A percentile compares a stretch with the other conserved stretches of the same genome.
Conservation (phyloP, 2,329 filamentous ascomycete genomes). For the Diaporthe ilicicola region DNA sequence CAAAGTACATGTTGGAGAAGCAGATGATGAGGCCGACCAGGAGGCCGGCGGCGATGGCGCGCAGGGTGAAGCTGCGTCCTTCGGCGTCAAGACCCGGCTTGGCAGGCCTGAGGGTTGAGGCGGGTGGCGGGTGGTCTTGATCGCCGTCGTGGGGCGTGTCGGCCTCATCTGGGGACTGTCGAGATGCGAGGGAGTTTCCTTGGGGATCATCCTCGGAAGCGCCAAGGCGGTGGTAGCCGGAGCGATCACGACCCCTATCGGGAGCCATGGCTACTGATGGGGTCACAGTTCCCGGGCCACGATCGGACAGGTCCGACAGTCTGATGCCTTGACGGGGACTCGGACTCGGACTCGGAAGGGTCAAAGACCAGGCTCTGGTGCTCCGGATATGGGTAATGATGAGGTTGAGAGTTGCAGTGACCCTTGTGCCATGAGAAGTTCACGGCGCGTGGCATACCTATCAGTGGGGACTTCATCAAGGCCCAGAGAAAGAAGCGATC, state of each 20-base stretch:
- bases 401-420: not conserved
- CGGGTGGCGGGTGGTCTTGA: not conserved
- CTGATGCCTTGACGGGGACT: not conserved
- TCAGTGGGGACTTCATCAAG: not conserved
- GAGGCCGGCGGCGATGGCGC: constrained; percentile 82
- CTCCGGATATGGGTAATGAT: not conserved
- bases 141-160: not conserved
- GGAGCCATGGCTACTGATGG: constrained; percentile 24
- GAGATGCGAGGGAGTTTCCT: not conserved
- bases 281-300: not conserved
- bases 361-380: not conserved
- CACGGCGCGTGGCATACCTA: not conserved
- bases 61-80: constrained; percentile 84
- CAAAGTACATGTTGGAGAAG: constrained; percentile 98
- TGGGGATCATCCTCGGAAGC: not conserved
- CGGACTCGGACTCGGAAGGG: not conserved
- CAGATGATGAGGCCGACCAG: constrained; percentile 89
- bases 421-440: not conserved
- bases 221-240: not conserved
- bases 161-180: not conserved
- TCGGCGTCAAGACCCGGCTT: constrained; percentile 27
- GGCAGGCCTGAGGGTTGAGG: not conserved
- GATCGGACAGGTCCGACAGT: not conserved
- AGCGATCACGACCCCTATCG: constrained; percentile 25
- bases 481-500: not conserved